Evolutionary conservation across 345 rosid species (phyloP).

Genomic region (Hibiscus mutabilis): DNA sequence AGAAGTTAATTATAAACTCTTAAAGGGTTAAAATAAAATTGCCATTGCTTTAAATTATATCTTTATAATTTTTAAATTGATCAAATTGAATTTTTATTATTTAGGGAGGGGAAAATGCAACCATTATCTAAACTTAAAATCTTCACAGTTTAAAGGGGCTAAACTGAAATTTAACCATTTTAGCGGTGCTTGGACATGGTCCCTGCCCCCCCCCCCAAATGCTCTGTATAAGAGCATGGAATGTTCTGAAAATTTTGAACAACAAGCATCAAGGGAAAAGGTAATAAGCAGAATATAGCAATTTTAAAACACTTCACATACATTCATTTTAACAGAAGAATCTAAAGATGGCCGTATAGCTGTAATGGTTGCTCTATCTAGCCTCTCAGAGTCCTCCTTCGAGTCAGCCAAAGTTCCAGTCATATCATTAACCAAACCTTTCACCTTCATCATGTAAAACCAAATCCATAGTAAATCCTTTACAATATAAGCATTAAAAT

Average conservation of each 20-base stretch:
- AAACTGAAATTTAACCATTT: too few relatives aligned
- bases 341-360: slow-evolving; percentile 53
- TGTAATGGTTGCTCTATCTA: slow-evolving; percentile 37
- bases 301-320: slow-evolving; percentile 25
- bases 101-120: too few relatives aligned
- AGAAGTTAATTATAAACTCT: too few relatives aligned
- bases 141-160: too few relatives aligned
- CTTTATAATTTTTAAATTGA: too few relatives aligned
- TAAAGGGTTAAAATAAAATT: too few relatives aligned
- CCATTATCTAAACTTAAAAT: too few relatives aligned
- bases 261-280: slow-evolving; percentile 15
- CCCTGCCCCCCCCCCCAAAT: too few relatives aligned
- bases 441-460: slow-evolving; percentile 32
- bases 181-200: too few relatives aligned
- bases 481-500: not conserved
- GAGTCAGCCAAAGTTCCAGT: slow-evolving; percentile 29
- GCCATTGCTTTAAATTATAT: too few relatives aligned
- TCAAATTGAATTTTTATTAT: too few relatives aligned
- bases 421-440: slow-evolving; percentile 33
- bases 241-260: slow-evolving; percentile 25
- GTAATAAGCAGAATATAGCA: not conserved
- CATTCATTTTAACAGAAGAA: slow-evolving; percentile 51
- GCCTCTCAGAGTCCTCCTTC: slow-evolving; percentile 41
- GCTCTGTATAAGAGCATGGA: slow-evolving; percentile 38
- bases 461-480: slow-evolving; percentile 9